Base-by-base conservation (phyloP, 2,329 filamentous ascomycete genomes). In the Colletotrichum graminicola region DNA sequence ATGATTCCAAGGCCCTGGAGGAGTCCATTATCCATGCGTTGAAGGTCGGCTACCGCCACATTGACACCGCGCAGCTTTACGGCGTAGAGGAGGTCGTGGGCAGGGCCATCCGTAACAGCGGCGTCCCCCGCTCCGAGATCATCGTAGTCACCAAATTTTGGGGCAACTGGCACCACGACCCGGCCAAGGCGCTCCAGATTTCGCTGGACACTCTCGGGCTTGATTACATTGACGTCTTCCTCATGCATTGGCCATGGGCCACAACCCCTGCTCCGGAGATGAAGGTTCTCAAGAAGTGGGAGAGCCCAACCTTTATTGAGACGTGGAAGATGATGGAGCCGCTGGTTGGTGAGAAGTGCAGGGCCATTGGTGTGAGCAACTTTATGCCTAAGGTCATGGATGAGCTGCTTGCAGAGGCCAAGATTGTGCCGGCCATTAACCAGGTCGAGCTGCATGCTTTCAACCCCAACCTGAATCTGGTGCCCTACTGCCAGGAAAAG, bases 111-210 rank as follows among this genome's bases (percentile, higher is more conserved):
- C 76, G 77, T 5, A 77, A 74, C 29, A 78, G 76, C 14, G 78
- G 79, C 8, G 66, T 82, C 7, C 79, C 80, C 14, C 77, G 80
- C 10, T 74, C 74, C n/a, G 77, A 89, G 73, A 86, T 90, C 78
- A 89, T 88, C 82, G 82, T 81, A 32, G 78, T 81, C 56, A 81
- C 77, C 54, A 82, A 82, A 71, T 74, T 82, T 62, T 75, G 75
- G 68, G 76, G 76, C 60, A 21, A 91, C 75, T 78, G 76, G 56
- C 70, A 72, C 36, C 77, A 80, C 45, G 72, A 76, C 23, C 77
- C 78, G 1, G 75, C 69, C 18, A 74, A 73, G 16, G 78, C 76
- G 2, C 74, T 81, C 14, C 62, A 76, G n/a, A 71, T 65, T 14
- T 79, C 79, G 0, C 78, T 82, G 1, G 62, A 74, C 2, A 70